Conservation (phyloP, 768 basidiomycete species). For the Daedaleopsis sinensis region DNA sequence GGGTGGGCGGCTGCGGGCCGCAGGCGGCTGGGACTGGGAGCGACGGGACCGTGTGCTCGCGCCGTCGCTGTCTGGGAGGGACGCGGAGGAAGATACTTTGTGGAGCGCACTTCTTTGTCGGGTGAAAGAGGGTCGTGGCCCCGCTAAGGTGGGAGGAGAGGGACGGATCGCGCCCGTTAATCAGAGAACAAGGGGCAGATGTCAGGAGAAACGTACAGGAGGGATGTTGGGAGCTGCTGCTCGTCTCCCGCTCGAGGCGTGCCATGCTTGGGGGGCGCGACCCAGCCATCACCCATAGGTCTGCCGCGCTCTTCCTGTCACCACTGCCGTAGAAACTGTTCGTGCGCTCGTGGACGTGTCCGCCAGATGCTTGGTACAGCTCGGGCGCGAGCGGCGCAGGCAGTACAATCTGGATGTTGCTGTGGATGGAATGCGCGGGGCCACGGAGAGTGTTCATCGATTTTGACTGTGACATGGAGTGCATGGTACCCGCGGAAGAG, state of each 20-base stretch:
- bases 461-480: conserved; percentile 33
- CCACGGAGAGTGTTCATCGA: conserved; percentile 47
- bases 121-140: conserved; percentile 5
- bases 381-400: conserved; percentile 63
- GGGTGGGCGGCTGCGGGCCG: background rate
- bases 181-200: background rate
- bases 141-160: background rate
- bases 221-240: conserved; percentile 9
- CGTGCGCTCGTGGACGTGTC: background rate
- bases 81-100: conserved; percentile 11
- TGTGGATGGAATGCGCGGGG: conserved; percentile 62
- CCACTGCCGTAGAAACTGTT: conserved; percentile 12
- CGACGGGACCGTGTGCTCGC: conserved; percentile 13
- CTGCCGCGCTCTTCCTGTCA: conserved; percentile 13
- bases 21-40: conserved; percentile 20
- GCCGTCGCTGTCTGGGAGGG: conserved; percentile 9
- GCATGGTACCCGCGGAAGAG: conserved; percentile 38
- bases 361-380: conserved; percentile 13
- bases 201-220: conserved; percentile 4
- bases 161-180: background rate
- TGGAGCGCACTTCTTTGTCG: conserved; percentile 20
- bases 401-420: conserved; percentile 65
- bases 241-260: conserved; percentile 1
- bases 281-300: conserved; percentile 20
- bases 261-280: conserved; percentile 13